A percentile compares a stretch with the other conserved stretches of the same genome.
Evolutionary conservation across 306 rosid species (phyloP).

Genomic region (Mimosa bimucronata): DNA sequence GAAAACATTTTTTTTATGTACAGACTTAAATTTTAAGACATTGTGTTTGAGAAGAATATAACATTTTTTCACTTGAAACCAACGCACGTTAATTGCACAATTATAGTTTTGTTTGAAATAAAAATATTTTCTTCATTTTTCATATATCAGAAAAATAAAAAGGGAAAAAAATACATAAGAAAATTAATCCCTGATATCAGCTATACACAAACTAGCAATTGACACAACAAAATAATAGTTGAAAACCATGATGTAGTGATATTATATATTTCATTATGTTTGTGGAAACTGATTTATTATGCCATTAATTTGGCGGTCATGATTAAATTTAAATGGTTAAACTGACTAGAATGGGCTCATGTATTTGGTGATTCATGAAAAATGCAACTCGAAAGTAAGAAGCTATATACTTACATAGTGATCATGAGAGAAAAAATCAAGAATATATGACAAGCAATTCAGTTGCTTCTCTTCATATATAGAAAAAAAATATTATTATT

Average conservation of each 20-base stretch:
- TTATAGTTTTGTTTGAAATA: no score
- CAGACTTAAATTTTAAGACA: no score
- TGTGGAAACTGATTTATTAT: not conserved
- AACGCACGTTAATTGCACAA: not conserved
- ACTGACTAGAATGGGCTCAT: not conserved
- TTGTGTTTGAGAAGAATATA: no score
- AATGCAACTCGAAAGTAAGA: no score
- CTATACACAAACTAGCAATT: not conserved
- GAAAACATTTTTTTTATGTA: no score
- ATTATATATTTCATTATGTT: not conserved
- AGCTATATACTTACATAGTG: not conserved
- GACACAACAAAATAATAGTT: not conserved
- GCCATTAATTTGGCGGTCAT: not conserved
- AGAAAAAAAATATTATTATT: not conserved
- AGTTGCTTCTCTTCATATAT: not conserved
- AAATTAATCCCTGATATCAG: not conserved
- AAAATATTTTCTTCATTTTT: no score
- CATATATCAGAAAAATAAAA: no score
- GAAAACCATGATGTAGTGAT: not conserved
- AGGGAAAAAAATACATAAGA: not conserved
- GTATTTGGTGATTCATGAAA: not conserved
- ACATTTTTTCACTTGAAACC: no score
- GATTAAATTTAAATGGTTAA: not conserved
- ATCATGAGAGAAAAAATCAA: not conserved
- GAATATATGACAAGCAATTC: not conserved